Evolutionary conservation across 2,329 filamentous ascomycete species (phyloP), one percentile per base, ranked within the genome.

Genomic region (Pseudogymnoascus verrucosus): DNA sequence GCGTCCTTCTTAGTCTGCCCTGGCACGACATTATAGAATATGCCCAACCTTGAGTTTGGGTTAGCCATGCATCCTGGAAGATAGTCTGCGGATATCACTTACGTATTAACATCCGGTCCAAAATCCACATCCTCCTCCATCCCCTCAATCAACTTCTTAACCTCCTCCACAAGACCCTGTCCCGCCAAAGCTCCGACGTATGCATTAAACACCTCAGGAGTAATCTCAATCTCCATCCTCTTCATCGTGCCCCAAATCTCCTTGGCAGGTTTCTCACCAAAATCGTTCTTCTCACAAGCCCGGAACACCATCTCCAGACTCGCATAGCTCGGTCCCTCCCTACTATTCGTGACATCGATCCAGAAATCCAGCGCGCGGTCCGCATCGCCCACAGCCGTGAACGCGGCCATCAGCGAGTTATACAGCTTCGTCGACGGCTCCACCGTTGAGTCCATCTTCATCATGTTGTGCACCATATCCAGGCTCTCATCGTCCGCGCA

Each of bases 371-470:
- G 78, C 1, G 90, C 90, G 63, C 84, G 83, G 31, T 82, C 76
- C 0, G 88, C 80, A 67, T 86, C 80, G 5, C 84, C 89, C 70
- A 86, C 89, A 1, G 84, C 83, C 1, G 86, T 85, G 72, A 96
- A 93, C 0, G 91, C 93, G 11, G 95, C 80, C 87, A 99, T 96
- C 60, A 98, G 78, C 0, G 89, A 86, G 70, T 96, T 98, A 69
- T 89, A 85, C 1, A 98, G 79, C 63, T 79, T 80, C 0, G 93
- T 98, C 69, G 84, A 87, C 4, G 88, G 82, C 69, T 93, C 86
- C 39, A 98, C 82, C 44, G 85, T 84, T n/a, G 87, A 82, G 74
- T 99, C 95, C 74, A 97, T 87, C 77, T 96, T 98, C 68, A 97
- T 81, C 85, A 96, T 93, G 73, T 97, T 96, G 77, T 96, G 89